These are phyloP conservation scores for Podospora fimiseda DNA, from an alignment of 495 filamentous ascomycete species.

Conservation along the genomic window DNA sequence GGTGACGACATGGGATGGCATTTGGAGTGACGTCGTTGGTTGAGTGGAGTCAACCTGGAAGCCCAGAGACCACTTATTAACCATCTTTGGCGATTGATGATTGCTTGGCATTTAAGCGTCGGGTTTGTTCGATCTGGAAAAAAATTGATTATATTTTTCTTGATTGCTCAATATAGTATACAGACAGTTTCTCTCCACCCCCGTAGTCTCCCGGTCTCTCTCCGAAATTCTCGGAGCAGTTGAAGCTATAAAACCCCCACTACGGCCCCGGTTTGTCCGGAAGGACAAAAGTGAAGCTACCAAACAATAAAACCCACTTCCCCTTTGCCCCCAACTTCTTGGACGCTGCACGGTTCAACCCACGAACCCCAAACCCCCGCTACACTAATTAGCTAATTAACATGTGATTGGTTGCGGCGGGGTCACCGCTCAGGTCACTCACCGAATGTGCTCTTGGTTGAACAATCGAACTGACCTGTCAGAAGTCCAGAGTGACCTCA, in stretches of 20 bases:
- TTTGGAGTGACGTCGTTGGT: not conserved
- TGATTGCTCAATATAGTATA: too few relatives aligned
- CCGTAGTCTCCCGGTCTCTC: not conserved
- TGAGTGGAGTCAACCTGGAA: not conserved
- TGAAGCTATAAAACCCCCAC: not conserved
- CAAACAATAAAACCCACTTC: too few relatives aligned
- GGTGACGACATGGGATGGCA: not conserved
- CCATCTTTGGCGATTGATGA: too few relatives aligned
- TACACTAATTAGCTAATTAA: not conserved
- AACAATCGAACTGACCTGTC: not conserved
- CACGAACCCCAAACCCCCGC: not conserved
- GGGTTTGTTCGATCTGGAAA: too few relatives aligned
- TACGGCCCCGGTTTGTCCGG: not conserved
- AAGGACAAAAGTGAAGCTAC: too few relatives aligned
- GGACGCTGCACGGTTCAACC: not conserved
- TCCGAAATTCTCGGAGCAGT: not conserved
- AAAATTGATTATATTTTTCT: not conserved
- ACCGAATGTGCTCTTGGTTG: not conserved
- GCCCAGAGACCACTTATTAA: too few relatives aligned
- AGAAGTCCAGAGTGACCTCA: constrained; percentile 3
- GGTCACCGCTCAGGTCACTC: not conserved
- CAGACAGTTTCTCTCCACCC: too few relatives aligned
- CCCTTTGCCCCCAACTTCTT: not conserved
- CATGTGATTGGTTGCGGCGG: constrained; percentile 4
- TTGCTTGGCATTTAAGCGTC: not conserved